Evolutionary conservation across 2,329 filamentous ascomycete species (phyloP).

Genomic region (Cladosporium colombiae): DNA sequence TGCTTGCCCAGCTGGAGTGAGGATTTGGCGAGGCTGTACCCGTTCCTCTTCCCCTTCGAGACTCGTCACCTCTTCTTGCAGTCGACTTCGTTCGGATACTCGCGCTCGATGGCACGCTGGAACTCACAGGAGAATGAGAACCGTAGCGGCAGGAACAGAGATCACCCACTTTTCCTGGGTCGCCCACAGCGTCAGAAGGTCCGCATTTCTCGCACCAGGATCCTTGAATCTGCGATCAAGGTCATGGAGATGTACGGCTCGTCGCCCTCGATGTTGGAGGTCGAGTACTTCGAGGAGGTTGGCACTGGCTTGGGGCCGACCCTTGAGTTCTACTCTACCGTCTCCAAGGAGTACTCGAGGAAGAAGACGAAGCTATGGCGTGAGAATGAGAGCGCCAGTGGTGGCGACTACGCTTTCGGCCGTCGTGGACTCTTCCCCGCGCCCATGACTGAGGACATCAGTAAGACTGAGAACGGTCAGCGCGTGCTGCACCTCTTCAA

Average conservation of each 20-base stretch:
- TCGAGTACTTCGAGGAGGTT: constrained; percentile 98
- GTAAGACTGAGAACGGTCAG: constrained; percentile 74
- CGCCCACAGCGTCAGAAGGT: constrained; percentile 94
- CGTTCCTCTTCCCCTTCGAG: constrained; percentile 97
- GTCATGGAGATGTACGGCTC: constrained; percentile 98
- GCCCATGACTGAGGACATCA: constrained; percentile 79
- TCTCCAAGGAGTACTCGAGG: constrained; percentile 95
- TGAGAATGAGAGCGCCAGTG: constrained; percentile 74
- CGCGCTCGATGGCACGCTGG: constrained; percentile 95
- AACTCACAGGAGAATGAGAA: constrained; percentile 75
- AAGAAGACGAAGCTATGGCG: constrained; percentile 97
- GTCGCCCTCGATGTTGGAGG: constrained; percentile 93
- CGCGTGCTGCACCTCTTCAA: constrained; percentile 87
- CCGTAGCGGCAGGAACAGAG: constrained; percentile 76
- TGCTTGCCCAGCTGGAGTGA: constrained; percentile 96
- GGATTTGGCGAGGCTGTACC: constrained; percentile 87
- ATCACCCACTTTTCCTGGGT: constrained; percentile 88
- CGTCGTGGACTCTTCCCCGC: constrained; percentile 86
- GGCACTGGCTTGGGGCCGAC: constrained; percentile 94
- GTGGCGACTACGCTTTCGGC: constrained; percentile 81
- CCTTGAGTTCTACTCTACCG: constrained; percentile 95
- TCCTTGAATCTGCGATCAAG: constrained; percentile 93
- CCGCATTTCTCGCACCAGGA: constrained; percentile 91
- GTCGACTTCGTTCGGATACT: constrained; percentile 97
- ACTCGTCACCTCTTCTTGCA: constrained; percentile 95